Evolutionary conservation across 164 flowering plant species (phyloP).

Genomic region (Litsea cubeba): DNA sequence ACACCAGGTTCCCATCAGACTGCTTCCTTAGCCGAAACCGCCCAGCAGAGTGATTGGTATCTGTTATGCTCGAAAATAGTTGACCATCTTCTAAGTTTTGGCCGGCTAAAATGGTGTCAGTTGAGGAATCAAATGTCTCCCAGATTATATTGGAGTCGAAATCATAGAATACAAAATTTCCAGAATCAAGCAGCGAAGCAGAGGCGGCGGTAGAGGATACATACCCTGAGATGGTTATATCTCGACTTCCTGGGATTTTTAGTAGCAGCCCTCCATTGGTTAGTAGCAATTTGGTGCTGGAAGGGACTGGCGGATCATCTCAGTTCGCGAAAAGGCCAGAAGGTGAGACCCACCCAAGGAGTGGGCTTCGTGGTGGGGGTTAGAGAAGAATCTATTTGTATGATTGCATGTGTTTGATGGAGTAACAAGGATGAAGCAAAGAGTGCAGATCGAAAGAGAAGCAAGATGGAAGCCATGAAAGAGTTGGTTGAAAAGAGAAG

Average conservation of each 20-base stretch:
- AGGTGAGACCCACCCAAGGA: constrained; percentile 18
- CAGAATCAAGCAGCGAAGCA: constrained; percentile 33
- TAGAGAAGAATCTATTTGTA: constrained; percentile 18
- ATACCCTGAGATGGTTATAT: background rate
- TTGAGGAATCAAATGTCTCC: constrained; percentile 24
- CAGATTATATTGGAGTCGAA: constrained; percentile 7
- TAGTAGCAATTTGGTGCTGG: constrained; percentile 4
- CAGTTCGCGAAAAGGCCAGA: constrained; percentile 21
- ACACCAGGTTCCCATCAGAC: constrained; percentile 20
- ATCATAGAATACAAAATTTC: constrained; percentile 19
- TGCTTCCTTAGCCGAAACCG: constrained; percentile 25
- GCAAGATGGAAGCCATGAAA: background rate
- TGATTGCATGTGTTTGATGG: constrained; percentile 5
- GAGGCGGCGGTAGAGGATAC: background rate
- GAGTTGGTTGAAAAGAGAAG: no score
- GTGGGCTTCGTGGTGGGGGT: constrained; percentile 6
- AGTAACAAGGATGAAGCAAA: background rate
- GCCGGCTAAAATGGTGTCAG: constrained; percentile 20
- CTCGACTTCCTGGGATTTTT: background rate
- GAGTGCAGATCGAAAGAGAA: background rate
- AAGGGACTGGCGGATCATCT: constrained; percentile 12
- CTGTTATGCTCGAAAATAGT: constrained; percentile 12
- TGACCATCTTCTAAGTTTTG: constrained; percentile 2
- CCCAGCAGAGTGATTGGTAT: constrained; percentile 13
- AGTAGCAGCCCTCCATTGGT: constrained; percentile 5